Evolutionary conservation across 2,329 filamentous ascomycete species (phyloP).

Genomic region (Magnaporthiopsis incrustans): DNA sequence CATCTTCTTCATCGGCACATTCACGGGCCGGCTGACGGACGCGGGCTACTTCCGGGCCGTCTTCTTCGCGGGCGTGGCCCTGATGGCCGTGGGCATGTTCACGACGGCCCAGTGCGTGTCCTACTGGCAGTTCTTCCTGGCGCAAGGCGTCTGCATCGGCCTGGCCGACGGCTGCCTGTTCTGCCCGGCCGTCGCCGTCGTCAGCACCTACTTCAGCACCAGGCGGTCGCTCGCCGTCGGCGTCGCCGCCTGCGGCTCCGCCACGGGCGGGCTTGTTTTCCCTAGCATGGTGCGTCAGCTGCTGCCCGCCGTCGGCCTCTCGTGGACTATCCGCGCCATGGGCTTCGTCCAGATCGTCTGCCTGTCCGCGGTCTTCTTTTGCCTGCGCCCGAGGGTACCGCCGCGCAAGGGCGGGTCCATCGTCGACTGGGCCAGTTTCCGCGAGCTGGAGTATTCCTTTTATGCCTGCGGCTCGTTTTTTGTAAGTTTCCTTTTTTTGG

Average conservation of each 20-base stretch:
- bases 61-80: conserved; percentile 29
- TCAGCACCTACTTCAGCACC: conserved; percentile 57
- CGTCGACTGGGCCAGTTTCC: conserved; percentile 38
- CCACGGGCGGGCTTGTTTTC: conserved; percentile 51
- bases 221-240: conserved; percentile 53
- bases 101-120: conserved; percentile 30
- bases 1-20: conserved; percentile 45
- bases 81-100: conserved; percentile 40
- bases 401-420: conserved; percentile 20
- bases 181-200: conserved; percentile 53
- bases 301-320: conserved; percentile 47
- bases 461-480: conserved; percentile 42
- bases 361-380: conserved; percentile 27
- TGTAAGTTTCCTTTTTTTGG: conserved; percentile 20
- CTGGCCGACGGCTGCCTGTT: conserved; percentile 56
- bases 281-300: conserved; percentile 50
- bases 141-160: conserved; percentile 47
- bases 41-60: conserved; percentile 42
- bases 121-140: conserved; percentile 49
- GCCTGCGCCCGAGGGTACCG: conserved; percentile 37
- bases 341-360: conserved; percentile 52
- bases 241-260: conserved; percentile 50
- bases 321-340: conserved; percentile 48
- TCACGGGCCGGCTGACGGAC: conserved; percentile 45
- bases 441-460: conserved; percentile 44